These are phyloP conservation scores for Limonium bicolor DNA, from an alignment of 148 eudicot genomes.

Conservation along the genomic window DNA sequence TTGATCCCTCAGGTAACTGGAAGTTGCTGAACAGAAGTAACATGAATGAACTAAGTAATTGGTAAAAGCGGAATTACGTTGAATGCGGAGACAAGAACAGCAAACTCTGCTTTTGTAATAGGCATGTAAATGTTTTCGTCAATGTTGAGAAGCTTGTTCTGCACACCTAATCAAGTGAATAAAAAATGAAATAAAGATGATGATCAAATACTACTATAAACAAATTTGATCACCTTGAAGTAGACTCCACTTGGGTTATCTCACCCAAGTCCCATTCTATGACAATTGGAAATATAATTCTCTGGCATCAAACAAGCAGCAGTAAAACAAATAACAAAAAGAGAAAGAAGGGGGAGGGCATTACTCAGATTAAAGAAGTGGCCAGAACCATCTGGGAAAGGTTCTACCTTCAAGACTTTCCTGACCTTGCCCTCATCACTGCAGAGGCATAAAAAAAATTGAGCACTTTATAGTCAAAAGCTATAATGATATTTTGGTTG, in stretches of 20 bases:
- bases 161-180: conserved; percentile 43
- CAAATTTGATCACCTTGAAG: too few species aligned
- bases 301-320: neutral
- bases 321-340: conserved; percentile 1
- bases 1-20: neutral
- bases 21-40: neutral
- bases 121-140: conserved; percentile 87
- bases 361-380: conserved; percentile 90
- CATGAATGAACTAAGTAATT: neutral
- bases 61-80: conserved; percentile 29
- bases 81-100: conserved; percentile 66
- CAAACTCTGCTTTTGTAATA: conserved; percentile 69
- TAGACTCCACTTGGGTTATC: neutral
- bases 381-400: conserved; percentile 94
- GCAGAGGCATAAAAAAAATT: conserved; percentile 10
- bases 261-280: neutral
- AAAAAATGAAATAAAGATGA: neutral
- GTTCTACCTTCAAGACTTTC: conserved; percentile 94
- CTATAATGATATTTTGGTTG: too few species aligned
- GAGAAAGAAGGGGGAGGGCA: conserved; percentile 3
- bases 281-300: neutral
- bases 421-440: conserved; percentile 96
- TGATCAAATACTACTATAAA: too few species aligned
- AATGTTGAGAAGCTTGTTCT: conserved; percentile 66
- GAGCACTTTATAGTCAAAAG: too few species aligned